These are phyloP conservation scores for Pyrrhoderma noxium DNA, from an alignment of 1,284 basidiomycete species.

Conservation along the genomic window DNA sequence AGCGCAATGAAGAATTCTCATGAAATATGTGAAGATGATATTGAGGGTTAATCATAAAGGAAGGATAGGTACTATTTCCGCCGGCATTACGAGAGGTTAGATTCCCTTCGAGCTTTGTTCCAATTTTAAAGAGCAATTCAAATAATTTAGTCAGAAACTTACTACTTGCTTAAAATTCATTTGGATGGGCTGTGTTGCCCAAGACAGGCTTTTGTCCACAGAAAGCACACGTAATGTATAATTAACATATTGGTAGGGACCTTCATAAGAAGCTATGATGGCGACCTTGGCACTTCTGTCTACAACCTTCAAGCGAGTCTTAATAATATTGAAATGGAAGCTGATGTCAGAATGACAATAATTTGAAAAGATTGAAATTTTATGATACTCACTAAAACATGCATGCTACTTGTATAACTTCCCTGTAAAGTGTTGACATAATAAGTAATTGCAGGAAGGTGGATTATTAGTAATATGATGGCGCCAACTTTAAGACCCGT, in stretches of 20 bases:
- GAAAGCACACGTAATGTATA: slow-evolving; percentile 62
- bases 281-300: slow-evolving; percentile 36
- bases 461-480: slow-evolving; percentile 12
- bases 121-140: background rate
- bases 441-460: slow-evolving; percentile 1
- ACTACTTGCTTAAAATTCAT: slow-evolving; percentile 43
- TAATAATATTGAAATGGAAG: background rate
- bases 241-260: slow-evolving; percentile 47
- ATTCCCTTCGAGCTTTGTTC: slow-evolving; percentile 46
- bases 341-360: background rate
- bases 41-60: slow-evolving; percentile 89
- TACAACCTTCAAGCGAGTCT: slow-evolving; percentile 15
- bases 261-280: slow-evolving; percentile 62
- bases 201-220: slow-evolving; percentile 32
- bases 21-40: slow-evolving; percentile 60
- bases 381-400: slow-evolving; percentile 51
- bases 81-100: slow-evolving; percentile 74
- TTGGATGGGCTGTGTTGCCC: slow-evolving; percentile 37
- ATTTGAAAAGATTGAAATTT: background rate
- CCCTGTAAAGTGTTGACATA: slow-evolving; percentile 40
- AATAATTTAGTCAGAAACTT: slow-evolving; percentile 2
- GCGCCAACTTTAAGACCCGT: slow-evolving; percentile 29
- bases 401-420: slow-evolving; percentile 73
- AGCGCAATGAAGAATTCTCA: slow-evolving; percentile 19
- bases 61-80: slow-evolving; percentile 72